These are phyloP conservation scores for Trichothecium roseum DNA, from an alignment of 2,329 filamentous ascomycete genomes.

Conservation along the genomic window DNA sequence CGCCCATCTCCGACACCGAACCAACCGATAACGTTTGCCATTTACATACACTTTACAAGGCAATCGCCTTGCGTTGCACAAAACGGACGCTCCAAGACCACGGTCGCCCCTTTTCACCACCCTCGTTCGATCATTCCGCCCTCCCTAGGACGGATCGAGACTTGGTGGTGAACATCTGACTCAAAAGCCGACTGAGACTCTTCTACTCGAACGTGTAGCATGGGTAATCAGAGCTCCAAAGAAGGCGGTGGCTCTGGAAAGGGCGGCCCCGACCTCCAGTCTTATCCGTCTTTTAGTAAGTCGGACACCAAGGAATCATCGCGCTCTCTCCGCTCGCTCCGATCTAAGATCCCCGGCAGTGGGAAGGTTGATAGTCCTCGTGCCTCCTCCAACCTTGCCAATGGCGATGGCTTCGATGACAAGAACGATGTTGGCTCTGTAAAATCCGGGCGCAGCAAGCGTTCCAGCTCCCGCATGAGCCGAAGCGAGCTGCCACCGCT, in stretches of 20 bases:
- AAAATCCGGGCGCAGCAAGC: slow-evolving; percentile 55
- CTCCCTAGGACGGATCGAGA: slow-evolving; percentile 28
- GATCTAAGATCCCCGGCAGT: slow-evolving; percentile 77
- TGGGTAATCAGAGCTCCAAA: slow-evolving; percentile 70
- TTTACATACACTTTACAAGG: slow-evolving; percentile 5
- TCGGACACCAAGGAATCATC: slow-evolving; percentile 90
- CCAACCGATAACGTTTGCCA: background rate
- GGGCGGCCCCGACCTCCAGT: slow-evolving; percentile 52
- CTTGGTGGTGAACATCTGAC: background rate
- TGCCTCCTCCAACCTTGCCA: slow-evolving; percentile 38
- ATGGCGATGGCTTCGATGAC: slow-evolving; percentile 46
- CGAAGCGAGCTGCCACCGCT: slow-evolving; percentile 32
- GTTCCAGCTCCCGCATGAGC: slow-evolving; percentile 35
- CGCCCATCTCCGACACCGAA: background rate
- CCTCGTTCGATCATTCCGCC: slow-evolving; percentile 40
- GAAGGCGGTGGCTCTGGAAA: slow-evolving; percentile 40
- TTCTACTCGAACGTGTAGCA: slow-evolving; percentile 19
- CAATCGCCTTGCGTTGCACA: slow-evolving; percentile 25
- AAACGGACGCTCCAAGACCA: slow-evolving; percentile 39
- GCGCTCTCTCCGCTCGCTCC: slow-evolving; percentile 73
- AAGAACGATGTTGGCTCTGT: slow-evolving; percentile 64
- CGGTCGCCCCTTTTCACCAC: slow-evolving; percentile 36
- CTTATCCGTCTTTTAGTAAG: slow-evolving; percentile 84
- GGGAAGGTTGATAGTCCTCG: slow-evolving; percentile 63
- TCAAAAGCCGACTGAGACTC: background rate